Base-by-base conservation (phyloP, 2,329 filamentous ascomycete species). In the Sclerotinia borealis region DNA sequence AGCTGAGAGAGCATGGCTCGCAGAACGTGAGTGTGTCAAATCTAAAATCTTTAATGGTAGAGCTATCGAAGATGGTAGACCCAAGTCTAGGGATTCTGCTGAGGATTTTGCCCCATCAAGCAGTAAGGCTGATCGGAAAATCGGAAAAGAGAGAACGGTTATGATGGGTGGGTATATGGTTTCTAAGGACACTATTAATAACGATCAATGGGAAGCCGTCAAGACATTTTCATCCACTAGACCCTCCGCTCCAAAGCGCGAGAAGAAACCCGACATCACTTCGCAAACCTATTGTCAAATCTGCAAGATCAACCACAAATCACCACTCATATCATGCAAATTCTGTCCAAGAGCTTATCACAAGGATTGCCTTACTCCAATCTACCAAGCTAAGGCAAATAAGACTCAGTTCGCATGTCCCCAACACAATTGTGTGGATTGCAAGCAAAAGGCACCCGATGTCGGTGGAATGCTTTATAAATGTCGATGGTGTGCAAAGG, bases 21-120 rank as follows among this genome's bases (percentile, higher is more conserved):
- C 79, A 2, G 77, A 79, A 11, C 81, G 84, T 73, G 84, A 86
- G 67, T 77, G 77, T 8, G 83, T 87, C 1, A 79, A 85, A 68
- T 80, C 80, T 0, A 79, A 81, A 6, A 76, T 86, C 0, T 85
- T 86, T 59, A 79, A 85, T 37, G 84, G 84, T 2, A 81, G 81
- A 66, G 79, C 77, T 27, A 77, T 81, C 66, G 56, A 72, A 8
- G 75, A 72, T 37, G 68, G 67, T 56, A 58, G 70, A 75, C 48
- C 56, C 56, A 59, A 69, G 71, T 59, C 68, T 61, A 76, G 78
- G 36, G 73, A 80, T 36, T 72, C 75, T 1, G 64, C 70, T 27
- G 75, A 76, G 31, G 76, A 79, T 17, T 69, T 71, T 54, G 73
- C 2, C 8, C 41, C 43, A n/a, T 37, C 74, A 5, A 77, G 79